Conservation (phyloP, 306 rosid species). For the Luffa aegyptiaca region DNA sequence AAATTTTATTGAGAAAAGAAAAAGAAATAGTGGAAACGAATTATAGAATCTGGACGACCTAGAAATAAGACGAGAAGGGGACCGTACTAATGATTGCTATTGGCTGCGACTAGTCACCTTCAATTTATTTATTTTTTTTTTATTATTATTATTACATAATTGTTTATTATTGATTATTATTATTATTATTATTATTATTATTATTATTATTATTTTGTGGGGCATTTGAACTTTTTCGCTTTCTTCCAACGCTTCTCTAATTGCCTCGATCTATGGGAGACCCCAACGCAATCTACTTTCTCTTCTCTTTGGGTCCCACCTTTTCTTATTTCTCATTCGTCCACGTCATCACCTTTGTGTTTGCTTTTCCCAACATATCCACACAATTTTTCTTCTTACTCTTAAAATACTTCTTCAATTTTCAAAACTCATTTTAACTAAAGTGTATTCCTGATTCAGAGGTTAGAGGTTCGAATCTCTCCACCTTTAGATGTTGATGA, state of each 20-base stretch:
- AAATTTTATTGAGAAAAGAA: not conserved
- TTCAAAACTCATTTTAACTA: too few relatives aligned
- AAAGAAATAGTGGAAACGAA: not conserved
- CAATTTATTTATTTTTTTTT: not conserved
- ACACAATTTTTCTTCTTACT: not conserved
- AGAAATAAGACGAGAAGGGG: not conserved
- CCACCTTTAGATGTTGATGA: too few relatives aligned
- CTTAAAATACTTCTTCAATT: too few relatives aligned
- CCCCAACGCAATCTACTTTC: not conserved
- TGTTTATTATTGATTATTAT: not conserved
- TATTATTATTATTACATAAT: not conserved
- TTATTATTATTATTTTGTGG: not conserved
- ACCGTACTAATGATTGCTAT: constrained; percentile 19
- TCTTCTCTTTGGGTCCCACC: not conserved
- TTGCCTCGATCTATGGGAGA: not conserved
- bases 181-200: not conserved
- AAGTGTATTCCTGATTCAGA: too few relatives aligned
- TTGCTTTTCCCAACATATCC: not conserved
- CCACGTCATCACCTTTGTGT: not conserved
- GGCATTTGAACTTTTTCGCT: not conserved
- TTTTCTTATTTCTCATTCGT: not conserved
- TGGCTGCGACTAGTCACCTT: constrained; percentile 14
- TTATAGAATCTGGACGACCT: not conserved
- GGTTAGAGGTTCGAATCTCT: too few relatives aligned
- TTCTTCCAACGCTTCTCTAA: not conserved